These are phyloP conservation scores for Penicillium paneum DNA, from an alignment of 2,329 filamentous ascomycete species.

Conservation along the genomic window DNA sequence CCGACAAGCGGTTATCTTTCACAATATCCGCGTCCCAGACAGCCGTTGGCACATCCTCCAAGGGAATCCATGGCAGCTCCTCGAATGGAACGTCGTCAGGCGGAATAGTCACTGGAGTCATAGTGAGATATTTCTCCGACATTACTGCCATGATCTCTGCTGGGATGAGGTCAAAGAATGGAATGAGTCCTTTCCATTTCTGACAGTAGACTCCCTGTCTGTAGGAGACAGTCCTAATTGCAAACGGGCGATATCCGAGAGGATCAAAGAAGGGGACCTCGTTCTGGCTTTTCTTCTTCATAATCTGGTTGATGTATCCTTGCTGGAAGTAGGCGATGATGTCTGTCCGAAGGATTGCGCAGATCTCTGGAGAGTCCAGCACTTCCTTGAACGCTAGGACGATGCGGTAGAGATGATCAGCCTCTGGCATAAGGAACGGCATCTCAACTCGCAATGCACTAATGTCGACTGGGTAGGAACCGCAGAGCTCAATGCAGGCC, in stretches of 20 bases:
- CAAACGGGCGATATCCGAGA: slow-evolving; percentile 30
- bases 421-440: slow-evolving; percentile 30
- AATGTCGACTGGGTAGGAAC: slow-evolving; percentile 27
- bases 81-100: slow-evolving; percentile 13
- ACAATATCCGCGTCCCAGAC: slow-evolving; percentile 29
- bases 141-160: slow-evolving; percentile 29
- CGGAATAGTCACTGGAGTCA: slow-evolving; percentile 18
- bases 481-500: slow-evolving; percentile 35
- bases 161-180: slow-evolving; percentile 31
- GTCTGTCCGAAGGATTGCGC: slow-evolving; percentile 24
- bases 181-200: slow-evolving; percentile 32
- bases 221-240: slow-evolving; percentile 23
- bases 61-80: slow-evolving; percentile 28
- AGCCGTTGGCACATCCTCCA: slow-evolving; percentile 11
- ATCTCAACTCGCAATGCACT: slow-evolving; percentile 17
- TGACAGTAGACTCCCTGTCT: slow-evolving; percentile 21
- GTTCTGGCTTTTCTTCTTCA: slow-evolving; percentile 13
- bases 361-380: slow-evolving; percentile 30
- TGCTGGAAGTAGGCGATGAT: slow-evolving; percentile 31
- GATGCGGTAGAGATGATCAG: slow-evolving; percentile 34
- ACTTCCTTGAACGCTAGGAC: slow-evolving; percentile 33
- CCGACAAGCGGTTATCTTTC: slow-evolving; percentile 31
- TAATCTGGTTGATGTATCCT: slow-evolving; percentile 26
- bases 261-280: slow-evolving; percentile 24
- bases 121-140: slow-evolving; percentile 37